A percentile compares a stretch with the other conserved stretches of the same genome.
phyloP scores from a whole-genome alignment of 2,329 filamentous ascomycete genomes.

The Pseudogymnoascus sp. region DNA sequence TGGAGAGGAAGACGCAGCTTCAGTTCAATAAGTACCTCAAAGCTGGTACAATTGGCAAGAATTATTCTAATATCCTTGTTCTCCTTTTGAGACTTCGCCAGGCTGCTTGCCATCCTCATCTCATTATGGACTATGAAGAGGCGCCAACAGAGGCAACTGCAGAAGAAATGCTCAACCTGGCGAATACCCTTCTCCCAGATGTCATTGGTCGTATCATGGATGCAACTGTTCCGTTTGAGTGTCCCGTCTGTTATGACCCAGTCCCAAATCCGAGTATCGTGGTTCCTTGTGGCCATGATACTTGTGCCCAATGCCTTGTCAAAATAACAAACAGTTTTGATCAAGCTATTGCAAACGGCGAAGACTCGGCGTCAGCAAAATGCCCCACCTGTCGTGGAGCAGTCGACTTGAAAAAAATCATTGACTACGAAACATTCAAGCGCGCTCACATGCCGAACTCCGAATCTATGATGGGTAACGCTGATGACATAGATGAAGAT shows the following conservation, averaged over 20 bases:
- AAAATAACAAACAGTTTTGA: conserved; percentile 56
- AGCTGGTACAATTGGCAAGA: conserved; percentile 57
- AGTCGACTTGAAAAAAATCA: conserved; percentile 61
- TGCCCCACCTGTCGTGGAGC: conserved; percentile 70
- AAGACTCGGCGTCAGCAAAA: conserved; percentile 39
- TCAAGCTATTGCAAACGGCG: conserved; percentile 49
- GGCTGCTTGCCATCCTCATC: conserved; percentile 68
- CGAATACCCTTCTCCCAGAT: conserved; percentile 48
- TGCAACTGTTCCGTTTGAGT: conserved; percentile 50
- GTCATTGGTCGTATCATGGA: conserved; percentile 59
- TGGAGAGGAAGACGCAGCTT: conserved; percentile 60
- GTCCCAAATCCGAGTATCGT: conserved; percentile 69
- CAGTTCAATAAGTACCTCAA: conserved; percentile 72
- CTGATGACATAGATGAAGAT: conserved; percentile 19
- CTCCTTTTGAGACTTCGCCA: conserved; percentile 73
- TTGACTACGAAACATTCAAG: conserved; percentile 67
- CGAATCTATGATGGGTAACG: conserved; percentile 26
- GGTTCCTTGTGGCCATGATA: conserved; percentile 74
- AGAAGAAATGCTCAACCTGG: conserved; percentile 47
- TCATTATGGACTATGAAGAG: conserved; percentile 57
- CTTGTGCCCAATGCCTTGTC: conserved; percentile 69
- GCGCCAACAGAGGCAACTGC: conserved; percentile 16
- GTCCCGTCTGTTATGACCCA: conserved; percentile 74
- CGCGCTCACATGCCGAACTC: conserved; percentile 59
- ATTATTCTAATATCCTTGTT: conserved; percentile 75